Evolutionary conservation across 495 filamentous ascomycete species (phyloP).

Genomic region (Penicillium soppii): DNA sequence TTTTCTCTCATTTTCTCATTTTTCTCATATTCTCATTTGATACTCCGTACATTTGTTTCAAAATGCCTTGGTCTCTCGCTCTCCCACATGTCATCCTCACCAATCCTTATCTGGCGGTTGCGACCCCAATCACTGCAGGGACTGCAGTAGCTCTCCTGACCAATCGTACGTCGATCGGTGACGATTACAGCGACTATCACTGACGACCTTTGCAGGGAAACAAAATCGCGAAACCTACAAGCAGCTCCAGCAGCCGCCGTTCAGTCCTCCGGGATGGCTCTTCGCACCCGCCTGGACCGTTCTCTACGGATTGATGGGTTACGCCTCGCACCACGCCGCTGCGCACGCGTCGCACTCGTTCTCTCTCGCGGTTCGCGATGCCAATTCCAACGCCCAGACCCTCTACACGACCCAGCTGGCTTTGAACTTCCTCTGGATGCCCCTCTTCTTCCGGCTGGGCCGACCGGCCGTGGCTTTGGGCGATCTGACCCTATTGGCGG

Average conservation of each 20-base stretch:
- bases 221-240: constrained; percentile 62
- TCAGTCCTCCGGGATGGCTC: constrained; percentile 72
- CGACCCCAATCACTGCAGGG: constrained; percentile 34
- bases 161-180: constrained; percentile 25
- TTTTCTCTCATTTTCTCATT: neutral
- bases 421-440: constrained; percentile 89
- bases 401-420: constrained; percentile 83
- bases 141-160: constrained; percentile 31
- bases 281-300: constrained; percentile 86
- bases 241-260: constrained; percentile 73
- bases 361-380: constrained; percentile 20
- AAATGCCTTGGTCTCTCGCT: constrained; percentile 38
- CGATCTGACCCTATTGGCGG: constrained; percentile 72
- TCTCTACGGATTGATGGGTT: constrained; percentile 89
- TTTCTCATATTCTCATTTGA: neutral
- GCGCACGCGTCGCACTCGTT: constrained; percentile 52
- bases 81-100: constrained; percentile 36
- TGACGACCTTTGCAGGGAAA: constrained; percentile 37
- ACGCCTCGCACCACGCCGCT: constrained; percentile 71
- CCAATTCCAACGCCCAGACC: constrained; percentile 40
- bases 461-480: constrained; percentile 70
- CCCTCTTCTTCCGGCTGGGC: constrained; percentile 77
- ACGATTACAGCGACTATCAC: neutral
- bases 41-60: no score
- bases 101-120: constrained; percentile 33